Base-by-base conservation (phyloP, 805 yeast genomes). In the Kazachstania martiniae region DNA sequence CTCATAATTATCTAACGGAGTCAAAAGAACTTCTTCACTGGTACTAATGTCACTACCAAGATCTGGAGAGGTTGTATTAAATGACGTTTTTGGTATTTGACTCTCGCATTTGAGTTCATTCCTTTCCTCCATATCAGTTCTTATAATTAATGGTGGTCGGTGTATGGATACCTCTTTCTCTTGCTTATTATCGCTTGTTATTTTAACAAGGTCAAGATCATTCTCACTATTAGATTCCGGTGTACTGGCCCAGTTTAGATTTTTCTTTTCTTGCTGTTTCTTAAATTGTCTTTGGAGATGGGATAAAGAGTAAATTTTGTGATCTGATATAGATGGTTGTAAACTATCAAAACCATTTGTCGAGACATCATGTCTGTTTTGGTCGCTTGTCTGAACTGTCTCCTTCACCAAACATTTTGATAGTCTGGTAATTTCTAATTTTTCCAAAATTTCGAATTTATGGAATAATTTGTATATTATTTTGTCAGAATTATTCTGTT, bases 371-470 rank as follows among this genome's bases (percentile, higher is more conserved):
- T n/a, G n/a, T n/a, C n/a, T n/a, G n/a, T 36, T 27, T 7, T 18
- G 10, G 2, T 21, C 12, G 14, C n/a, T 24, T 16, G 33, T 12
- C 12, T 31, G 12, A 17, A 35, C 4, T 13, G 12, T 19, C 15
- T 22, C 34, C 34, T 6, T 28, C 32, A 15, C 40, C 12, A 55
- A 29, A 27, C 58, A 49, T 10, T 43, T 44, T 29, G 51, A 47
- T 22, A 56, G 32, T 33, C 61, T 40, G 32, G 44, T 32, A 25
- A 43, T 41, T 36, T 56, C 61, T 21, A 53, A 46, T 23, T 53
- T 52, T 41, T 62, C 68, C 33, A 59, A 37, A 17, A 37, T 37
- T 40, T 61, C 64, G 36, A 59, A 61, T 18, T 53, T 51, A 5
- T 42, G 32, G 18, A 57, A 47, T 22, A 59, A 42, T 24, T 49